Evolutionary conservation across 371 early-diverging fungal species (phyloP), one percentile per base, ranked within the genome.

Genomic region (Mucor saturninus): DNA sequence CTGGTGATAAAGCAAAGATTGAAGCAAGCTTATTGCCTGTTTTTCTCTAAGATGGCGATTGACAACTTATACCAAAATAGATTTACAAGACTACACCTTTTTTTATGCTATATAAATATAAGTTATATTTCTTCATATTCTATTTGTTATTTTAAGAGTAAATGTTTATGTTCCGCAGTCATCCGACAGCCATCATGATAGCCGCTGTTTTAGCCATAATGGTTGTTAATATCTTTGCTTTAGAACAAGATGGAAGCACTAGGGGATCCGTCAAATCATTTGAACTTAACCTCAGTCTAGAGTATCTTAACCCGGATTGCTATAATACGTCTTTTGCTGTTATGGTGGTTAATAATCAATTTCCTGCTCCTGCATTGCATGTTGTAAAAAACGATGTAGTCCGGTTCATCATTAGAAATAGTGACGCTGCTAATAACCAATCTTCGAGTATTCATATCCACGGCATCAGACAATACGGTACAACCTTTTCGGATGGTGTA

Each of bases 401-500:
- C 14, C 56, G 67, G 5, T 29, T 85, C n/a, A 53, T 59, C 5
- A 69, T 84, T 21, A 61, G 49, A 1, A 85, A 85, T 39, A 37
- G 56, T 11, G 42, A 15, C 5, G 59, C 37, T 28, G 2, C n/a
- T 21, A 71, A 62, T 32, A 56, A 61, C 32, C 63, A 38, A 8
- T 49, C 73, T 1, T 67, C 72, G 5, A 63, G 66, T 8, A 56
- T 81, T 39, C 81, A 81, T 60, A 69, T 75, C 52, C 81, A 81
- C 35, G 79, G 81, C 37, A 78, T 81, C 35, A 65, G 69, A 2
- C 79, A 81, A 46, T 61, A 67, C 8, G 74, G 75, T 8, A 70
- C 74, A 1, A 58, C 61, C 10, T 56, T 62, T 45, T 53, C 79
- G 0, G 81, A 81, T 59, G 92, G 92, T n/a, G 86, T 85, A 7